Evolutionary conservation across 2,329 filamentous ascomycete genomes (phyloP), one percentile per base, ranked within the genome.

Genomic region (Monosporascus sp.): DNA sequence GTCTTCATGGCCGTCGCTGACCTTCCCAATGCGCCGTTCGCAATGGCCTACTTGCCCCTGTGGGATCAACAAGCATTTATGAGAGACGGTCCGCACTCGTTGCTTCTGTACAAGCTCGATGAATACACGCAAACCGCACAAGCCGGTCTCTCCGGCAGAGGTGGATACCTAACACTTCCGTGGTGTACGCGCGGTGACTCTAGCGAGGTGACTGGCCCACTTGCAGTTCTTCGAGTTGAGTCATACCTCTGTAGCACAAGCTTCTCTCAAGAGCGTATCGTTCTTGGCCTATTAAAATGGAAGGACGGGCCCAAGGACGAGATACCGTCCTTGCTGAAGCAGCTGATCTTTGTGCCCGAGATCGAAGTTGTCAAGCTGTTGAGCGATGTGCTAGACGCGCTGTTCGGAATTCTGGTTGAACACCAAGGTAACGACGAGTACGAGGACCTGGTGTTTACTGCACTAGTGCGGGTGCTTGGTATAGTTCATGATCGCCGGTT

Each of bases 311-410:
- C 86, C 0, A 80, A 85, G 46, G 84, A 86, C 27, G 85, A 92
- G 37, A 78, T 97, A 1, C 78, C 89, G 1, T 79, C 84, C 24
- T 75, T 96, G 1, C 74, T 99, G 43, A 88, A 88, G 66, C 86
- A 92, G 60, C 82, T 97, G 48, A 86, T 92, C 20, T 97, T 97
- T 60, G 92, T 99, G 1, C 89, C 94, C 0, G 94, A 99, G 68
- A 96, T 97, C 52, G 95, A 99, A 71, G 89, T 99, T 37, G 94
- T 99, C 57, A 99, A 97, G 74, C 80, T 97, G 43, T 76, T 97
- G 7, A 88, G 83, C 58, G 88, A 96, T 63, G 91, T 97, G 1
- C 87, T 99, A 51, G 90, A 96, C 68, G 85, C 91, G 0, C 81
- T 99, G 1, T 99, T 99, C 66, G 88, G 90, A 6, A 91, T 97